A percentile compares a stretch with the other conserved stretches of the same genome.
Evolutionary conservation across 768 basidiomycete species (phyloP).

Genomic region (Gelatoporia subvermispora): DNA sequence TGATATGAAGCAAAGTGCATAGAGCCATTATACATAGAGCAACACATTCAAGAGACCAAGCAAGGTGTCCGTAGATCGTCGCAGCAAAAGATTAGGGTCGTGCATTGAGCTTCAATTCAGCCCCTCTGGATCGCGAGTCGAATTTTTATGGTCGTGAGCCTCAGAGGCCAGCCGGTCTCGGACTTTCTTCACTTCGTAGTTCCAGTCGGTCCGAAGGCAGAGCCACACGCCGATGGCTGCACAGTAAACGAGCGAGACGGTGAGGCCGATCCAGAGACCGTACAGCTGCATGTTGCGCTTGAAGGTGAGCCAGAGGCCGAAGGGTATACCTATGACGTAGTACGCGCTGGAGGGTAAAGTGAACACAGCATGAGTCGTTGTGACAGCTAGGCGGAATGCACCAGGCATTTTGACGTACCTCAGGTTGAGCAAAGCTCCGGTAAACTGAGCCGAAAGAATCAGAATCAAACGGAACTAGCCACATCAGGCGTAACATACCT

Average conservation of each 20-base stretch:
- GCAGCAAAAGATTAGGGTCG: constrained; percentile 50
- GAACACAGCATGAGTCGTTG: constrained; percentile 5
- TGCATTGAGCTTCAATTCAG: constrained; percentile 38
- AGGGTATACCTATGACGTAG: constrained; percentile 73
- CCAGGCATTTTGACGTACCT: too few relatives aligned
- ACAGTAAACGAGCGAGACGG: constrained; percentile 57
- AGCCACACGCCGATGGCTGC: constrained; percentile 49
- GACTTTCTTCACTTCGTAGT: constrained; percentile 61
- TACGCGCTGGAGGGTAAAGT: constrained; percentile 46
- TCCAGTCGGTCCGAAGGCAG: constrained; percentile 62
- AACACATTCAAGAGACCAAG: too few relatives aligned
- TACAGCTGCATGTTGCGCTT: constrained; percentile 47
- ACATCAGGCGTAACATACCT: constrained; percentile 31
- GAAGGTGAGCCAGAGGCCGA: constrained; percentile 79
- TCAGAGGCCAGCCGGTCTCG: constrained; percentile 46
- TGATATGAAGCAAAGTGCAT: too few relatives aligned
- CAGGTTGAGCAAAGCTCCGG: constrained; percentile 76
- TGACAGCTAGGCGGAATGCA: neutral
- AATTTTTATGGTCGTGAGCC: too few relatives aligned
- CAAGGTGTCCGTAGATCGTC: too few relatives aligned
- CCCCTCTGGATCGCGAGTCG: too few relatives aligned
- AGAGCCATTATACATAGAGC: too few relatives aligned
- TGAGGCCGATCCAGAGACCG: constrained; percentile 86
- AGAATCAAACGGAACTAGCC: neutral
- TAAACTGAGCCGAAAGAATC: constrained; percentile 35